Evolutionary conservation across 345 rosid genomes (phyloP), one percentile per base, ranked within the genome.

Genomic region (Corchorus olitorius): DNA sequence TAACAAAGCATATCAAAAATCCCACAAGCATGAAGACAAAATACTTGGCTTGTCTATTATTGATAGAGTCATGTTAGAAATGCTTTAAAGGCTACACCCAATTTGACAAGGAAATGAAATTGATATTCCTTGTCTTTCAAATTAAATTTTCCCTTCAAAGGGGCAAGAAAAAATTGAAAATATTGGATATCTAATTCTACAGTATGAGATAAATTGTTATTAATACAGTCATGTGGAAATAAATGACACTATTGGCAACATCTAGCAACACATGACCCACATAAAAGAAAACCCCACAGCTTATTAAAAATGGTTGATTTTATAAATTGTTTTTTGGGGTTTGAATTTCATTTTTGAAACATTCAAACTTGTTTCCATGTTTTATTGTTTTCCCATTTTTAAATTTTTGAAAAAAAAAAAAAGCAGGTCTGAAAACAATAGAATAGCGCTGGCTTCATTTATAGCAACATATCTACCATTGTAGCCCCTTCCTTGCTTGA

Each of bases 391-490:
- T 65, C 27, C 35, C 22, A 48, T 58, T 22, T 22, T 59, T 45
- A 53, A 62, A 52, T 19, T 5, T 14, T 56, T 75, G 61, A 76
- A 68, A 27, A 27, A 27, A 27, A 27, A 27, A 27, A 27, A 49
- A 54, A 45, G 43, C 53, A 49, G 49, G 72, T 75, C 61, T 75
- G 76, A 81, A 79, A 80, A 37, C 60, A 49, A 54, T 19, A 17
- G 39, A 2, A 17, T 19, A 53, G 75, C 5, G 62, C 27, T 65
- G 11, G 50, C 12, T 63, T 54, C 80, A 83, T 83, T 85, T 58
- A 85, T 78, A 14, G 76, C 82, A 39, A 22, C 54, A 27, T 63
- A 77, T 68, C 87, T 61, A 54, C 76, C 79, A 11, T 39, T 12
- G 14, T 55, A 45, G 37, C 33, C 27, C 48, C 34, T 70, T 11